Conservation (phyloP, 768 basidiomycete genomes). For the Lactarius sp. region DNA sequence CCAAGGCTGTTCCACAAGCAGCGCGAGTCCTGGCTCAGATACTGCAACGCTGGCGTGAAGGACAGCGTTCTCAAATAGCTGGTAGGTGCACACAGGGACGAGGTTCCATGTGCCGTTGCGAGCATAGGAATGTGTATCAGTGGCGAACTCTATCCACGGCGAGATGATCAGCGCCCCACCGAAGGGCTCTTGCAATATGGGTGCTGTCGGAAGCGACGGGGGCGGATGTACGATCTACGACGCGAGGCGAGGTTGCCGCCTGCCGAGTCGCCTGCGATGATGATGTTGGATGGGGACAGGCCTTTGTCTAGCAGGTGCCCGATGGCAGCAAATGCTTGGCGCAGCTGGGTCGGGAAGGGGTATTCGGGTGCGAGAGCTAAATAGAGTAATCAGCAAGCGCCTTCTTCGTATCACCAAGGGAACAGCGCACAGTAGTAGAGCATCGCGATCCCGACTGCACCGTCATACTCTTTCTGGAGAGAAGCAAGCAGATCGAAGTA, state of each 20-base stretch:
- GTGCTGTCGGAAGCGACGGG: neutral
- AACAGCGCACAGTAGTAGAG: constrained; percentile 10
- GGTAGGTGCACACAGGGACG: neutral
- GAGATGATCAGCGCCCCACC: constrained; percentile 9
- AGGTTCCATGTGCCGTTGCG: neutral
- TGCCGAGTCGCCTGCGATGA: constrained; percentile 18
- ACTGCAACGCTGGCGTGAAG: neutral
- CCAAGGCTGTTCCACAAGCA: constrained; percentile 4
- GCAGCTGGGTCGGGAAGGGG: neutral
- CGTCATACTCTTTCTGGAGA: constrained; percentile 5
- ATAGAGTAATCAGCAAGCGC: neutral
- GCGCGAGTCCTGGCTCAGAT: constrained; percentile 2
- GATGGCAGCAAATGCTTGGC: constrained; percentile 15
- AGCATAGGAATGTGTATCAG: constrained; percentile 1
- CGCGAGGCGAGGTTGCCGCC: constrained; percentile 20
- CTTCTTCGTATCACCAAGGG: neutral
- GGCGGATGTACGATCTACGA: constrained; percentile 24
- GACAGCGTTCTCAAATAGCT: neutral
- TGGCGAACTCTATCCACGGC: neutral
- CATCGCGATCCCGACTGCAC: constrained; percentile 6
- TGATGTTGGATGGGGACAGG: constrained; percentile 23
- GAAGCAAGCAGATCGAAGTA: constrained; percentile 4
- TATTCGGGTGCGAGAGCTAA: neutral
- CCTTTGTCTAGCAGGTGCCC: constrained; percentile 22
- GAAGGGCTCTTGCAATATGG: neutral